Base-by-base conservation (phyloP, 2,329 filamentous ascomycete species). In the Xylariaceae sp. region DNA sequence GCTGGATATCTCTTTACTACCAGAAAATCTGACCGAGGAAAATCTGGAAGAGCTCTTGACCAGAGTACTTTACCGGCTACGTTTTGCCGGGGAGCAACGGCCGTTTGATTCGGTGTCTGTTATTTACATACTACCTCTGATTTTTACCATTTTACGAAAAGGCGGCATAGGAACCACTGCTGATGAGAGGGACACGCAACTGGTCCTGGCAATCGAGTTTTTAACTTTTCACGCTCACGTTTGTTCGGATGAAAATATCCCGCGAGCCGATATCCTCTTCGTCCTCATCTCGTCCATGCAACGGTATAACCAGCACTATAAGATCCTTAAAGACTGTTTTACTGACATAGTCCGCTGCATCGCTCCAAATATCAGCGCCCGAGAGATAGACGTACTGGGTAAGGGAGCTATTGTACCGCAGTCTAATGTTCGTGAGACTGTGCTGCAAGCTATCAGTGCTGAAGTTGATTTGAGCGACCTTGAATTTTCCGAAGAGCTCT, bases 391-490 rank as follows among this genome's bases (percentile, higher is more conserved):
- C 9, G 83, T 90, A 13, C 81, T 97, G n/a, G 82, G 92, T 9
- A 82, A 84, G 57, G 94, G 92, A 30, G 79, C 83, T 0, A 92
- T 94, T 60, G 89, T 95, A 10, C 79, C 91, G 2, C 87, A 97
- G 66, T 77, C 84, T 6, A 83, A 89, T 41, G 92, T 97, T 29
- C 84, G 94, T 55, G 91, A 88, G 11, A 88, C 92, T 4, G 87
- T 93, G 6, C 76, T 99, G 33, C 93, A 97, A 72, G 89, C 89
- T 6, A 93, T 97, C 64, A 92, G 92, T 67, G 85, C 91, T 16
- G 92, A 97, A 60, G 85, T 99, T 39, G 93, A 97, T 69, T 83
- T 99, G 77, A 92, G 88, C 51, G 92, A 97, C 46, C 79, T 92
- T 27, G 82, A 86, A 24, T 94, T 92, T 66, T 94, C 89, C 3